These are phyloP conservation scores for Coemansia linderi DNA, from an alignment of 371 early-diverging fungal species.

Conservation along the genomic window DNA sequence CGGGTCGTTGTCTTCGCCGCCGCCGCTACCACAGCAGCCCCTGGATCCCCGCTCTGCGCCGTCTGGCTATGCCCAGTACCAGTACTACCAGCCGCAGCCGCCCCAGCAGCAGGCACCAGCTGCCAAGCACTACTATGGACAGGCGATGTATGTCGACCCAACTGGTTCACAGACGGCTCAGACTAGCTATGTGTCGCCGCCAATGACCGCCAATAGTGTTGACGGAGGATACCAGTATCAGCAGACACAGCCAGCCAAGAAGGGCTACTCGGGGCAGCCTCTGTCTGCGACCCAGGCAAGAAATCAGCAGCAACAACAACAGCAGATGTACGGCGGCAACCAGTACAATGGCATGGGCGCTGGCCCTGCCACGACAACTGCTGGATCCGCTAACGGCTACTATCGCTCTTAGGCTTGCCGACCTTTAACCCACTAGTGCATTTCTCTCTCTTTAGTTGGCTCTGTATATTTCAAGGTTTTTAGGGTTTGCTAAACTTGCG, in stretches of 20 bases:
- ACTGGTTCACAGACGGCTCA: neutral
- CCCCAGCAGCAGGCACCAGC: neutral
- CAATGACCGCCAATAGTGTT: neutral
- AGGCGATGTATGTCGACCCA: constrained; percentile 22
- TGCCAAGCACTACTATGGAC: constrained; percentile 13
- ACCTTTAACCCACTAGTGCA: neutral
- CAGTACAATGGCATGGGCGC: constrained; percentile 24
- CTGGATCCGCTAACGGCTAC: constrained; percentile 11
- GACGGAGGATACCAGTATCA: constrained; percentile 3
- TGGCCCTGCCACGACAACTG: constrained; percentile 16
- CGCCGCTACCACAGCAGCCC: constrained; percentile 35
- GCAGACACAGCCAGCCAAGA: neutral
- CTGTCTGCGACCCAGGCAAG: constrained; percentile 43
- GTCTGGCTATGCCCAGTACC: constrained; percentile 15
- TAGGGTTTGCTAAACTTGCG: no score
- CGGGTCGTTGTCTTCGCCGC: constrained; percentile 18
- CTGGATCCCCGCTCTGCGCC: constrained; percentile 17
- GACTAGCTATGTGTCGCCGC: neutral
- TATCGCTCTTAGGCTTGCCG: constrained; percentile 2
- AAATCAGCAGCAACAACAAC: constrained; percentile 36
- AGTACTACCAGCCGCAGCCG: constrained; percentile 9
- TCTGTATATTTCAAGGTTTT: neutral
- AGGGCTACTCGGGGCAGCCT: constrained; percentile 27
- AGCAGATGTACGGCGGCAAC: constrained; percentile 14
- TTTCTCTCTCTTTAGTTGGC: neutral